phyloP scores from a whole-genome alignment of 2,329 filamentous ascomycete genomes.

The Pleoardoris graminearum region DNA sequence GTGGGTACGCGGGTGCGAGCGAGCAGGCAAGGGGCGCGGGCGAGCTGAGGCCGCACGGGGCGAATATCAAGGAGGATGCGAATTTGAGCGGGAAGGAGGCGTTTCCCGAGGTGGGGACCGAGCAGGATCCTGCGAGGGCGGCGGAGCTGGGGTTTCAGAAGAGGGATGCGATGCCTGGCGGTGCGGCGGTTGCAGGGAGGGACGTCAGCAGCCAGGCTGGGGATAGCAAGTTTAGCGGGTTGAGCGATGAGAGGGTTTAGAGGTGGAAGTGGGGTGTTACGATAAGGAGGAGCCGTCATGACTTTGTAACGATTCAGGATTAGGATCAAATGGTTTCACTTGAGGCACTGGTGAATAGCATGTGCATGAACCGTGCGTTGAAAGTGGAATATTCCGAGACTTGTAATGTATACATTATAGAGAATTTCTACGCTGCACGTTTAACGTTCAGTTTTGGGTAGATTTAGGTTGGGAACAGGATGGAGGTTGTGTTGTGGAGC shows the following conservation, averaged over 20 bases:
- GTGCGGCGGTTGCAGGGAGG: constrained; percentile 13
- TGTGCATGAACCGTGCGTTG: too few relatives aligned
- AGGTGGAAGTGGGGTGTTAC: too few relatives aligned
- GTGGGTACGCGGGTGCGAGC: constrained; percentile 41
- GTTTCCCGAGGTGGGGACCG: constrained; percentile 54
- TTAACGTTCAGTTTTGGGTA: too few relatives aligned
- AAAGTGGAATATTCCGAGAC: too few relatives aligned
- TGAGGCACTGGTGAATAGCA: too few relatives aligned
- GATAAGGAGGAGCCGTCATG: too few relatives aligned
- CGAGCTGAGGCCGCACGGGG: constrained; percentile 54
- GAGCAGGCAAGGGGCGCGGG: constrained; percentile 33
- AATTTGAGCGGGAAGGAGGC: constrained; percentile 25
- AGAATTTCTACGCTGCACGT: too few relatives aligned
- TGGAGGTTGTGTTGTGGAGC: too few relatives aligned
- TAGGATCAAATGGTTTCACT: too few relatives aligned
- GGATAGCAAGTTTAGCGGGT: constrained; percentile 28
- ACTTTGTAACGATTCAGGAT: too few relatives aligned
- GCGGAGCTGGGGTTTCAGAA: constrained; percentile 49
- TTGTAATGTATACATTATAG: too few relatives aligned
- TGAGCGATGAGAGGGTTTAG: constrained; percentile 18
- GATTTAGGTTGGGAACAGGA: too few relatives aligned
- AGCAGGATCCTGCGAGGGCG: constrained; percentile 58
- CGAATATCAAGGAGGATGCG: constrained; percentile 53
- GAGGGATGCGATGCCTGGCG: constrained; percentile 36
- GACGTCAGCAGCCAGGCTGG: constrained; percentile 17